Evolutionary conservation across 208 protist genomes (phyloP).

Genomic region (Angomonas ambiguus): DNA sequence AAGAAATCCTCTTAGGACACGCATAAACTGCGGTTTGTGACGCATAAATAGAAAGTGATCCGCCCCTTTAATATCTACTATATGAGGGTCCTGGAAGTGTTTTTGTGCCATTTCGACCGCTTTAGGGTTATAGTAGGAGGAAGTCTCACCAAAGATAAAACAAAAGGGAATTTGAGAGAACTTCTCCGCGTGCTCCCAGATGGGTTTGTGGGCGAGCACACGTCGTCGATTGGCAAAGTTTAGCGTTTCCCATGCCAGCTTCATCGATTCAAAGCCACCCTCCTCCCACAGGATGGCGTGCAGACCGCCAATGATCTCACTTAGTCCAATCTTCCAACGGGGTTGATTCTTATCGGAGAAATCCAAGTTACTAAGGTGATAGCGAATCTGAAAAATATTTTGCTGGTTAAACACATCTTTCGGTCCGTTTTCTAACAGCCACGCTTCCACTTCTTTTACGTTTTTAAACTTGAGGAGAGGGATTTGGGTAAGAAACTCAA

Average conservation of each 20-base stretch:
- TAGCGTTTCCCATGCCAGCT: constrained; percentile 10
- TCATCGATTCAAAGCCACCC: constrained; percentile 20
- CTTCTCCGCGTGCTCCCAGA: constrained; percentile 23
- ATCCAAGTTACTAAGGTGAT: constrained; percentile 37
- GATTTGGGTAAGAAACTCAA: constrained; percentile 26
- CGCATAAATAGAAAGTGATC: constrained; percentile 49
- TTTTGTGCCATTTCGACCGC: constrained; percentile 14
- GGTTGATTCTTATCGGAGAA: constrained; percentile 14
- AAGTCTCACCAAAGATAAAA: constrained; percentile 33
- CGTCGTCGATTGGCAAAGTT: constrained; percentile 15
- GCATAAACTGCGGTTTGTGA: constrained; percentile 28
- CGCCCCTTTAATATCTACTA: constrained; percentile 29
- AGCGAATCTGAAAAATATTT: constrained; percentile 34
- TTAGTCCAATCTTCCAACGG: constrained; percentile 32
- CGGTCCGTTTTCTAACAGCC: constrained; percentile 34
- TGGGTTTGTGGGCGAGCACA: constrained; percentile 17
- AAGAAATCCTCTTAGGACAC: constrained; percentile 23
- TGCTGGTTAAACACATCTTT: constrained; percentile 28
- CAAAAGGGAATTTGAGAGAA: constrained; percentile 20
- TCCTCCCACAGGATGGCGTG: constrained; percentile 27
- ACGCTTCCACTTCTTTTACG: constrained; percentile 27
- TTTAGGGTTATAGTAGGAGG: constrained; percentile 24
- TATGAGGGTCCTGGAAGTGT: constrained; percentile 25
- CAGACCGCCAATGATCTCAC: constrained; percentile 31
- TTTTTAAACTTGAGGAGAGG: constrained; percentile 21